phyloP scores from a whole-genome alignment of 371 early-diverging fungal genomes.

The Capillidium rhysosporum region DNA sequence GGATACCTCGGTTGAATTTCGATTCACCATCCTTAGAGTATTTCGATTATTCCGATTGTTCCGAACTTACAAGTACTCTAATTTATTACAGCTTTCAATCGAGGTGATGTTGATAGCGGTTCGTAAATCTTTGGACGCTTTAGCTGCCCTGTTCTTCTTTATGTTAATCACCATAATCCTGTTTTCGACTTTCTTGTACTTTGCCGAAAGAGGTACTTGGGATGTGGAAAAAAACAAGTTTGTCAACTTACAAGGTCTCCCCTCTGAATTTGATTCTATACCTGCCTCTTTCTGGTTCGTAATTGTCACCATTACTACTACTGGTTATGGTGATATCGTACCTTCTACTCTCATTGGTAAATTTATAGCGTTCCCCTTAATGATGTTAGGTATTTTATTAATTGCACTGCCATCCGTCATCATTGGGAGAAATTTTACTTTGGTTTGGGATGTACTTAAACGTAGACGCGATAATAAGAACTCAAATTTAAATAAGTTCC shows the following conservation, averaged over 20 bases:
- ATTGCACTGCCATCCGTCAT: slow-evolving; percentile 78
- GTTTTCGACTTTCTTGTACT: slow-evolving; percentile 62
- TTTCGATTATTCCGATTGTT: slow-evolving; percentile 63
- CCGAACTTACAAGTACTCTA: slow-evolving; percentile 64
- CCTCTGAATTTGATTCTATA: slow-evolving; percentile 54
- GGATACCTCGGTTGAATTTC: slow-evolving; percentile 64
- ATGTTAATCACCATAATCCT: slow-evolving; percentile 45
- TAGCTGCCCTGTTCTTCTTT: slow-evolving; percentile 57
- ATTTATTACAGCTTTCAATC: slow-evolving; percentile 43
- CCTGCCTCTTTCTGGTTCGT: slow-evolving; percentile 71
- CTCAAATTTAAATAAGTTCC: too few species aligned
- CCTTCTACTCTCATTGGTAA: slow-evolving; percentile 69
- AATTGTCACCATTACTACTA: slow-evolving; percentile 66
- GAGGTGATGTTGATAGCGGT: slow-evolving; percentile 73
- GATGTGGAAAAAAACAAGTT: slow-evolving; percentile 49
- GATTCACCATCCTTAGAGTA: slow-evolving; percentile 59
- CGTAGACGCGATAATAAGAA: neutral
- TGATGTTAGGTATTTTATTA: slow-evolving; percentile 65
- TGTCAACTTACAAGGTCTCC: slow-evolving; percentile 34
- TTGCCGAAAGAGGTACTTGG: slow-evolving; percentile 67
- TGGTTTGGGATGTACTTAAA: slow-evolving; percentile 66
- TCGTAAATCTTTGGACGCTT: slow-evolving; percentile 52
- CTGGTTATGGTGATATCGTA: slow-evolving; percentile 73
- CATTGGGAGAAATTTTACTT: slow-evolving; percentile 67
- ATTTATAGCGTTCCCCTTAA: slow-evolving; percentile 60